Evolutionary conservation across 1,284 basidiomycete genomes (phyloP), one percentile per base, ranked within the genome.

Genomic region (Ganoderma boninense): DNA sequence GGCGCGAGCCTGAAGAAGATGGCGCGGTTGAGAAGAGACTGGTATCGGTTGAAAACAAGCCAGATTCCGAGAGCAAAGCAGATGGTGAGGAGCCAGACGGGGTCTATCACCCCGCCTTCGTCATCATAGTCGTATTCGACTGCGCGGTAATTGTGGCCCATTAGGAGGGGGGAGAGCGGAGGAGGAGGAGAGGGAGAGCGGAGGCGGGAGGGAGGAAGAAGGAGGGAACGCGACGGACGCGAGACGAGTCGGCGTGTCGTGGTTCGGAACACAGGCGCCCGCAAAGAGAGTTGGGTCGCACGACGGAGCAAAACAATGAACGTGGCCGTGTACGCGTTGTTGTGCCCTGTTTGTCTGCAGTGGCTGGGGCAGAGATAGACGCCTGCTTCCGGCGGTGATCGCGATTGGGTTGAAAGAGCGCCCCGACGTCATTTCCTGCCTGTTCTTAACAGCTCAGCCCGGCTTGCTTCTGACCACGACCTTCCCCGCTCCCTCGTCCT

Each of bases 1-100:
- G 82, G 77, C 46, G 82, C 82, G 76, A 86, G 84, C 62, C 82
- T 77, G 80, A 96, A 95, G 6, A 86, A 84, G 2, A 94, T 85
- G 0, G 94, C 88, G 69, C 89, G 90, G 76, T 92, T 94, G 74
- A 88, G 87, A 62, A 89, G 86, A 75, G 88, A 89, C 76, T 92
- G 89, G 80, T 94, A 92, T 63, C 93, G 87, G 80, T 89, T 84
- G 74, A 90, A 86, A 64, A 95, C 92, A 29, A 94, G 83, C 85
- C 89, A 94, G 70, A 95, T 92, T 43, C 93, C 93, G 67, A 92
- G 84, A 56, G 87, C 90, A 73, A 92, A 88, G 83, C 91, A 93
- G 44, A 88, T 77, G 2, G 89, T 86, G 40, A 94, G 81, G 29
- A 80, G 78, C 72, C 79, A 80, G 32, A 81, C 64, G 44, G 81